Percentiles rank a stretch among this genome's conserved stretches.
These are phyloP conservation scores for Tephrocybe sp. DNA, from an alignment of 768 basidiomycete species.

Conservation along the genomic window DNA sequence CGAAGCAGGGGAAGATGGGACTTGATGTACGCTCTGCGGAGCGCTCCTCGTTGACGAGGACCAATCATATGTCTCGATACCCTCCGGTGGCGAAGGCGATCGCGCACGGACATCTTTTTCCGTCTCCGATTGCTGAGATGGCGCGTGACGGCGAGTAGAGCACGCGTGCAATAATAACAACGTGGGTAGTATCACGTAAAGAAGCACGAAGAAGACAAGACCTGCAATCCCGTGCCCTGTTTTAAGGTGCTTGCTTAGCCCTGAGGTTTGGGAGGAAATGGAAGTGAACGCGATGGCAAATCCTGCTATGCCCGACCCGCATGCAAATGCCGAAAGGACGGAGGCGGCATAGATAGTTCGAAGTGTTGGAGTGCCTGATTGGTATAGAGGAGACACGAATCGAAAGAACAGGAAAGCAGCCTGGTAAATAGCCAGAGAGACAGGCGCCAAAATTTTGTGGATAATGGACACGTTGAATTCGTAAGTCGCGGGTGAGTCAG, in stretches of 20 bases:
- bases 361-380: background rate
- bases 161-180: slow-evolving; percentile 29
- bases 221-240: slow-evolving; percentile 68
- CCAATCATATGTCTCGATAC: slow-evolving; percentile 30
- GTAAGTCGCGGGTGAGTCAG: slow-evolving; percentile 9
- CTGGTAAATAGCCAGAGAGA: slow-evolving; percentile 41
- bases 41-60: slow-evolving; percentile 27
- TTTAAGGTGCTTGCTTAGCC: slow-evolving; percentile 37
- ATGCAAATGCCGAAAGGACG: slow-evolving; percentile 41
- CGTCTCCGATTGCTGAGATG: slow-evolving; percentile 8
- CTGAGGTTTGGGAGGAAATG: slow-evolving; percentile 32
- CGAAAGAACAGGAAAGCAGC: slow-evolving; percentile 36
- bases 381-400: slow-evolving; percentile 18
- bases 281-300: slow-evolving; percentile 63
- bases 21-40: slow-evolving; percentile 35
- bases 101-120: slow-evolving; percentile 15
- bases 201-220: slow-evolving; percentile 56
- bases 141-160: slow-evolving; percentile 4
- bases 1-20: slow-evolving; percentile 38
- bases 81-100: slow-evolving; percentile 23
- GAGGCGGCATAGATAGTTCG: slow-evolving; percentile 19
- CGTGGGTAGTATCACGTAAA: slow-evolving; percentile 55
- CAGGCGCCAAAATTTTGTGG: slow-evolving; percentile 44
- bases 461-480: slow-evolving; percentile 35
- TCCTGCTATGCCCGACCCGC: slow-evolving; percentile 61